Conservation (phyloP, 805 yeast genomes). For the Nakazawaea siamensis region DNA sequence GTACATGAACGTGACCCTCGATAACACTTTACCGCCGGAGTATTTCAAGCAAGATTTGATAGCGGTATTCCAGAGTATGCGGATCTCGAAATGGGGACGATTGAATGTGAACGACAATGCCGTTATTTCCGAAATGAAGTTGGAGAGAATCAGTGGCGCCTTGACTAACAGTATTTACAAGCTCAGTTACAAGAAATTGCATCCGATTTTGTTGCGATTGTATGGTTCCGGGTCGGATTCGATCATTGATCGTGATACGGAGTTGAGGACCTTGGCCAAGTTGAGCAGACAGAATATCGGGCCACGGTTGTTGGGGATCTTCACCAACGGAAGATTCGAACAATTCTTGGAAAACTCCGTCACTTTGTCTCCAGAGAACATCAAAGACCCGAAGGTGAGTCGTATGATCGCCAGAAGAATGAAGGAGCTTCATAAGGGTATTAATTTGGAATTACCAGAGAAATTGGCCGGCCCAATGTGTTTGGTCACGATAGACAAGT, state of each 20-base stretch:
- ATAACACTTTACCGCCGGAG: slow-evolving; percentile 72
- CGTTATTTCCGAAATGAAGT: slow-evolving; percentile 34
- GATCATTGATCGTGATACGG: slow-evolving; percentile 80
- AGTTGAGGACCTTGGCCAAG: slow-evolving; percentile 63
- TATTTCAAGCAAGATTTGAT: slow-evolving; percentile 79
- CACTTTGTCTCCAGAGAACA: slow-evolving; percentile 65
- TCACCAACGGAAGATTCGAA: slow-evolving; percentile 88
- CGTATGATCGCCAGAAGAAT: slow-evolving; percentile 90
- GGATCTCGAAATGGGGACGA: slow-evolving; percentile 74
- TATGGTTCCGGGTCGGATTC: slow-evolving; percentile 85
- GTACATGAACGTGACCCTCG: slow-evolving; percentile 42
- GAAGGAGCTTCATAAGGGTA: slow-evolving; percentile 86
- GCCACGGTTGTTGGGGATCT: slow-evolving; percentile 82
- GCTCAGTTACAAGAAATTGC: slow-evolving; percentile 34
- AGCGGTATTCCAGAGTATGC: slow-evolving; percentile 51
- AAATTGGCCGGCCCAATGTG: slow-evolving; percentile 51
- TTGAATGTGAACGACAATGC: slow-evolving; percentile 28
- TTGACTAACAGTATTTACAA: slow-evolving; percentile 85
- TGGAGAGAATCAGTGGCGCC: slow-evolving; percentile 82
- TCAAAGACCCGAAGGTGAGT: slow-evolving; percentile 68
- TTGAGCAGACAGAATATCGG: slow-evolving; percentile 77
- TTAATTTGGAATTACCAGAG: slow-evolving; percentile 55
- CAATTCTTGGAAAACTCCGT: slow-evolving; percentile 81
- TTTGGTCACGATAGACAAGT: slow-evolving; percentile 64
- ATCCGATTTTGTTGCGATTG: slow-evolving; percentile 67